Percentiles rank a stretch among this genome's conserved stretches.
These are phyloP conservation scores for Tribonema minus DNA, from an alignment of 108 stramenopile genomes.

Conservation along the genomic window DNA sequence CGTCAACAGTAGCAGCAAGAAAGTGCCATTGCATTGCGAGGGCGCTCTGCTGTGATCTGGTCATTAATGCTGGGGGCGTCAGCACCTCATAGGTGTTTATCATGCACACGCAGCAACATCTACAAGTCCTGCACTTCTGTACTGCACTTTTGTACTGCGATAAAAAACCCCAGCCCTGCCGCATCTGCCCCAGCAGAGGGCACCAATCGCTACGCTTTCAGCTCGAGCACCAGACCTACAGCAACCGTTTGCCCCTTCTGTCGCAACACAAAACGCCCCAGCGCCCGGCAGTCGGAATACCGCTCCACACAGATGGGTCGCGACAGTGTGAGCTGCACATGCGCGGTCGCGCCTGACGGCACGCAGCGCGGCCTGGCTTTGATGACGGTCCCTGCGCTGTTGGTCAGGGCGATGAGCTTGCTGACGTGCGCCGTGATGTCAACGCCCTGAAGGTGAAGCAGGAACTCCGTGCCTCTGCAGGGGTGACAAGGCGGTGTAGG, in stretches of 20 bases:
- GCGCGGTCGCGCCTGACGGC: constrained; percentile 29
- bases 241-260: constrained; percentile 50
- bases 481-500: too few relatives aligned
- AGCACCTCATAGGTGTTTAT: too few relatives aligned
- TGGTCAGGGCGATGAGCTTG: constrained; percentile 32
- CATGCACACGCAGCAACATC: too few relatives aligned
- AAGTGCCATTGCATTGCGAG: too few relatives aligned
- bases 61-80: too few relatives aligned
- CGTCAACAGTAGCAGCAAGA: too few relatives aligned
- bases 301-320: constrained; percentile 48
- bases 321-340: constrained; percentile 13
- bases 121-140: too few relatives aligned
- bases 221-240: constrained; percentile 39
- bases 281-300: constrained; percentile 38
- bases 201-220: too few relatives aligned
- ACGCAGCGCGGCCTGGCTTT: constrained; percentile 41
- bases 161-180: too few relatives aligned
- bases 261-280: constrained; percentile 44
- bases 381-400: constrained; percentile 16
- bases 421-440: constrained; percentile 40
- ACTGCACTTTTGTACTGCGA: too few relatives aligned
- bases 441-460: constrained; percentile 51
- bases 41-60: too few relatives aligned
- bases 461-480: constrained; percentile 68
- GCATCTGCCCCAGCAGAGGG: too few relatives aligned